Evolutionary conservation across 495 filamentous ascomycete species (phyloP), one percentile per base, ranked within the genome.

Genomic region (Aspergillus olivimuriae): DNA sequence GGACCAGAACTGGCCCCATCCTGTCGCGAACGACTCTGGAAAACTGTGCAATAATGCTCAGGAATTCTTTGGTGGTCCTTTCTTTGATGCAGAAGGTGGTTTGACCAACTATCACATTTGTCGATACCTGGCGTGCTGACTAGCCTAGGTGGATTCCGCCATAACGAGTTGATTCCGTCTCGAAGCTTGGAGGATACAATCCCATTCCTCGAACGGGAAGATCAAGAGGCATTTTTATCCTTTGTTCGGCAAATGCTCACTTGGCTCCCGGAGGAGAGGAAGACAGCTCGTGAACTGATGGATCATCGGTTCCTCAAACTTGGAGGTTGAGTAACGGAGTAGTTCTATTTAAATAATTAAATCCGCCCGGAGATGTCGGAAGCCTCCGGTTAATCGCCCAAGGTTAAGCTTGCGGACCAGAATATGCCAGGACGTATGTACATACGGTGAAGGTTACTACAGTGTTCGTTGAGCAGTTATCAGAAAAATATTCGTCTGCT

Each of bases 21-120:
- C 51, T 44, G 20, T 53, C 19, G 41, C 15, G 17, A 53, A 51
- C 18, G 40, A 51, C 2, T 17, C 9, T 14, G 52, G 55, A 7
- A 36, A 50, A 18, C 44, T 53, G n/a, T 61, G 44, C 34, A 40
- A 41, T n/a, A 58, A 51, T 36, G 30, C 47, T 1, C 42, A 48
- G 15, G 44, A 61, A 38, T 58, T 41, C 17, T 61, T 58, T 32
- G 26, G 21, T 26, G 55, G 57, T 2, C 55, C 55, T 23, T 59
- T 56, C 37, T 60, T 57, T 37, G 17, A 52, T 23, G 43, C 28
- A 44, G 40, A 54, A 20, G 50, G 53, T 60, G 30, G 17, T 18
- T 11, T 41, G 32, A 12, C 31, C 26, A 19, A 14, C 7, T 21
- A 33, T 24, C 10, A 14, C 15, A 7, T 37, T 26, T 14, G 9